These are phyloP conservation scores for Candida tibetensis DNA, from an alignment of 805 yeast genomes.

Conservation along the genomic window DNA sequence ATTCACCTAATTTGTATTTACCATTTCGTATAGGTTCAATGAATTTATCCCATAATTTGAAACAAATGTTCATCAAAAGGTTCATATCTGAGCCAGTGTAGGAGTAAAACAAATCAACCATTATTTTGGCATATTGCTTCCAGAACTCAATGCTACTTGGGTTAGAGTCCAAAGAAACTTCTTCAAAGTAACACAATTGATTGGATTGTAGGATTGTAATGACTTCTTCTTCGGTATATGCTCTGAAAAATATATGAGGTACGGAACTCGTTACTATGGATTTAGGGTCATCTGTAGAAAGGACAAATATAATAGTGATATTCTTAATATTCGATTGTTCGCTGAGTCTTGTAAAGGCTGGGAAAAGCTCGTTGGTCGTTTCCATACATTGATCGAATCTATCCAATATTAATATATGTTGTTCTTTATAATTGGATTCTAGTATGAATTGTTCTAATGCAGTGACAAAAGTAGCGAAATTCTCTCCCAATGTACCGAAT, in stretches of 20 bases:
- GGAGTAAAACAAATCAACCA: slow-evolving; percentile 44
- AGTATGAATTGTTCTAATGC: slow-evolving; percentile 39
- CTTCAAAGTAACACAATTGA: slow-evolving; percentile 23
- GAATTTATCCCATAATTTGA: slow-evolving; percentile 34
- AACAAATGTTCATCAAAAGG: slow-evolving; percentile 30
- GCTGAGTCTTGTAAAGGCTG: slow-evolving; percentile 40
- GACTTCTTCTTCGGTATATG: slow-evolving; percentile 37
- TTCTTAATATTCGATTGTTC: slow-evolving; percentile 37
- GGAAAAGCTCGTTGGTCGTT: slow-evolving; percentile 36
- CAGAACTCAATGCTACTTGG: slow-evolving; percentile 28
- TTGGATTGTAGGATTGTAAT: slow-evolving; percentile 35
- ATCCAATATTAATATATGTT: slow-evolving; percentile 47
- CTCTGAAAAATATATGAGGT: slow-evolving; percentile 41
- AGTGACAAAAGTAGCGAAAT: slow-evolving; percentile 37
- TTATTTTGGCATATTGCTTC: slow-evolving; percentile 41
- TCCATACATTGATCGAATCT: slow-evolving; percentile 47
- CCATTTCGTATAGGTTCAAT: slow-evolving; percentile 25
- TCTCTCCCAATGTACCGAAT: slow-evolving; percentile 37
- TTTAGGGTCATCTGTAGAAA: slow-evolving; percentile 38
- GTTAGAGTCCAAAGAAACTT: slow-evolving; percentile 12
- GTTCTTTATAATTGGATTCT: slow-evolving; percentile 27
- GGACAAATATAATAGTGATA: slow-evolving; percentile 38
- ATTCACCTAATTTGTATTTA: slow-evolving; percentile 22
- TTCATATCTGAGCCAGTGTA: slow-evolving; percentile 45
- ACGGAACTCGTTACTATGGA: slow-evolving; percentile 35